Base-by-base conservation (phyloP, 257 asterid species). In the Nicotiana obtusifolia region DNA sequence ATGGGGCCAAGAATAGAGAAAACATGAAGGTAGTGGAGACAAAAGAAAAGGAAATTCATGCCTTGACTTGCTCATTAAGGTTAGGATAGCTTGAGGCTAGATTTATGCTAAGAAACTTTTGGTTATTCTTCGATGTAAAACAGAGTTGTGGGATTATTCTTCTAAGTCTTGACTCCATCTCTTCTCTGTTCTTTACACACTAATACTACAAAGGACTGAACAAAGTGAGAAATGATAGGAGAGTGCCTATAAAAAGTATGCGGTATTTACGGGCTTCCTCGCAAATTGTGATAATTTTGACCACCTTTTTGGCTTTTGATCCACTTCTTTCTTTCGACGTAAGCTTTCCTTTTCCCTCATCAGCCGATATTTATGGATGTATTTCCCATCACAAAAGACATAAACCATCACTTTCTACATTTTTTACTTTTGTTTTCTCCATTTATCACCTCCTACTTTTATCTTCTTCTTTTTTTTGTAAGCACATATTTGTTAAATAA, bases 41-140 rank as follows among this genome's bases (percentile, higher is more conserved):
- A 20, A 26, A 56, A 37, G 47, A 17, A 52, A 85, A 57, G 56
- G 37, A 33, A 79, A 87, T 83, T 84, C 84, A 87, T 81, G 54
- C 84, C 80, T 64, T 87, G 89, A 83, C 93, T 91, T 88, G 85
- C 33, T 87, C 77, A 84, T 81, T 82, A 90, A 91, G 95, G 93
- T 81, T 87, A 87, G 95, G 78, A 91, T 91, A 54, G 93, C 91
- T 88, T 91, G 93, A 83, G 62, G 81, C 84, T 52, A 81, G 77
- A 82, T 77, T 64, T 83, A 47, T 65, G 85, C 57, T 47, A 73
- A 73, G 61, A 53, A 83, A 82, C 90, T 82, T 90, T 86, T 83
- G 84, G 83, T 77, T 65, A 73, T 64, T 77, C 47, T 52, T 82
- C 10, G 22, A 37, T 47, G 78, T 47, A 62, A 37, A 62, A 22